Conservation (phyloP, 441 rosid species). For the Populus hybrid region DNA sequence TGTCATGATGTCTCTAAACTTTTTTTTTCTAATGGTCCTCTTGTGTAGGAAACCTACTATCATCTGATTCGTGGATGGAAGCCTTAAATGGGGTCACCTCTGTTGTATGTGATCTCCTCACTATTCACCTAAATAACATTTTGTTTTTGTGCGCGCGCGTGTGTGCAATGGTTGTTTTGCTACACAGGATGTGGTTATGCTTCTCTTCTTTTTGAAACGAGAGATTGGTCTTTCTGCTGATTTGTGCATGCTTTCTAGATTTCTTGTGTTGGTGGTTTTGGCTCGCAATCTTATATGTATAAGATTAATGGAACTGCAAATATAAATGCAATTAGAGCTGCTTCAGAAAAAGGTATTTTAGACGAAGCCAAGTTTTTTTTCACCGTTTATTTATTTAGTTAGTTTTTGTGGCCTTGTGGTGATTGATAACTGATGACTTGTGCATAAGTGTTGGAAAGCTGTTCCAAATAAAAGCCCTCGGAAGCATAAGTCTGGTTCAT, state of each 20-base stretch:
- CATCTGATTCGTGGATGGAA: conserved; percentile 82
- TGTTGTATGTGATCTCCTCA: conserved; percentile 53
- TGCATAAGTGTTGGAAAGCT: background rate
- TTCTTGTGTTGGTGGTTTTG: conserved; percentile 96
- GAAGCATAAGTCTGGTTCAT: background rate
- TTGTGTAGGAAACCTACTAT: conserved; percentile 70
- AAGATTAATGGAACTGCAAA: conserved; percentile 96
- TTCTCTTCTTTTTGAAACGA: background rate
- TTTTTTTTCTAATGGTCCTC: background rate
- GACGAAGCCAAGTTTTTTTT: background rate
- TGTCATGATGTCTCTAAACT: conserved; percentile 11
- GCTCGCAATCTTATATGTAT: conserved; percentile 90
- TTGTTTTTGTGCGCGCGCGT: background rate
- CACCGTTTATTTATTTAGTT: background rate
- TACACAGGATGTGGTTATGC: background rate
- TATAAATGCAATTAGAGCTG: conserved; percentile 89
- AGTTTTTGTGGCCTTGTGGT: background rate
- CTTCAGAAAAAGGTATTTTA: conserved; percentile 72
- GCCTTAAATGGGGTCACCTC: conserved; percentile 81
- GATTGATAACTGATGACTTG: background rate
- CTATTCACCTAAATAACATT: background rate
- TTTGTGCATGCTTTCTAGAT: conserved; percentile 47
- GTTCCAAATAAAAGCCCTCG: background rate
- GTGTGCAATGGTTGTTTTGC: conserved; percentile 1
- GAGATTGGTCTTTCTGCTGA: conserved; percentile 16